Evolutionary conservation across 2,329 filamentous ascomycete species (phyloP).

Genomic region (Ophiostoma montium): DNA sequence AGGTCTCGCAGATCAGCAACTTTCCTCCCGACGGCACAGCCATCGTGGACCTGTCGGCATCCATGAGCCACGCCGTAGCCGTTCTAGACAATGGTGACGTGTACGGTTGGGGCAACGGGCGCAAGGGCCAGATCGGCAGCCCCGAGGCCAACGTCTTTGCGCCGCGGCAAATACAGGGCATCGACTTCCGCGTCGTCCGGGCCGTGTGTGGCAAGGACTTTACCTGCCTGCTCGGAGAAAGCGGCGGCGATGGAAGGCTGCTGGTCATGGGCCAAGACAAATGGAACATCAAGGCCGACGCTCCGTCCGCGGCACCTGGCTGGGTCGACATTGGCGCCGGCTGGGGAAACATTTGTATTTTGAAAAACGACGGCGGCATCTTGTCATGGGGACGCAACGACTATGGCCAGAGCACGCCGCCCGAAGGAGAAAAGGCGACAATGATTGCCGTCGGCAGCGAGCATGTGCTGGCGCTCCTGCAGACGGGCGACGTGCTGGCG

Average conservation of each 20-base stretch:
- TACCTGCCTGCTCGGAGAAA: slow-evolving; percentile 53
- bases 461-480: slow-evolving; percentile 63
- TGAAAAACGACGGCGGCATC: slow-evolving; percentile 46
- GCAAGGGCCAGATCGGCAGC: slow-evolving; percentile 70
- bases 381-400: slow-evolving; percentile 73
- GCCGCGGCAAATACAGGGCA: slow-evolving; percentile 46
- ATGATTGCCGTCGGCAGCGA: slow-evolving; percentile 77
- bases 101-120: slow-evolving; percentile 79
- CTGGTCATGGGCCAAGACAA: slow-evolving; percentile 62
- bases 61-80: slow-evolving; percentile 64
- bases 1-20: slow-evolving; percentile 34
- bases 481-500: slow-evolving; percentile 51
- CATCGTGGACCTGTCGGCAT: slow-evolving; percentile 53
- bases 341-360: slow-evolving; percentile 70
- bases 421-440: slow-evolving; percentile 38
- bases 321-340: slow-evolving; percentile 63
- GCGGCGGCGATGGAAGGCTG: slow-evolving; percentile 40
- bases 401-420: slow-evolving; percentile 64
- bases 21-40: slow-evolving; percentile 49
- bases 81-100: slow-evolving; percentile 62
- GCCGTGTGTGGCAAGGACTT: slow-evolving; percentile 77
- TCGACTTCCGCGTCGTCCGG: slow-evolving; percentile 47
- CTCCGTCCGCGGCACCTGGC: slow-evolving; percentile 35
- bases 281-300: slow-evolving; percentile 46
- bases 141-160: slow-evolving; percentile 36